Conservation (phyloP, 306 rosid species). For the Cucumis melo region DNA sequence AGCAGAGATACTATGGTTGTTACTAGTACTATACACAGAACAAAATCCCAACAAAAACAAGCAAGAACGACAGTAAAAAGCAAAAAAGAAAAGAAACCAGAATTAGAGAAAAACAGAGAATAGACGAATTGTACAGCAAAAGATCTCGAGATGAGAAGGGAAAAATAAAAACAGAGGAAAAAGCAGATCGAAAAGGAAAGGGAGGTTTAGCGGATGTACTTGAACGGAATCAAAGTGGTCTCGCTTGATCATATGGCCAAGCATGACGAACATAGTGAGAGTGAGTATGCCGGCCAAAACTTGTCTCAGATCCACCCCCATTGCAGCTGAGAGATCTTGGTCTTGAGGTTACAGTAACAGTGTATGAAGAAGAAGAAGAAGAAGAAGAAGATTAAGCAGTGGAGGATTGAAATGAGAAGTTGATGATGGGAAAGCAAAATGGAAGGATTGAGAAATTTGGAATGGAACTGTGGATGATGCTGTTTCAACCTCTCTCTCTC, state of each 20-base stretch:
- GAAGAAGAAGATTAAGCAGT: neutral
- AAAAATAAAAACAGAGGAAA: neutral
- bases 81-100: neutral
- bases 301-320: slow-evolving; percentile 97
- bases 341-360: too few relatives aligned
- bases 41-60: neutral
- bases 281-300: slow-evolving; percentile 86
- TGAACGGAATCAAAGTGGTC: slow-evolving; percentile 87
- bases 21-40: neutral
- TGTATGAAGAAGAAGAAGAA: slow-evolving; percentile 1
- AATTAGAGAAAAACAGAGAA: neutral
- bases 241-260: slow-evolving; percentile 92
- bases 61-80: neutral
- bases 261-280: slow-evolving; percentile 91
- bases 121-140: neutral
- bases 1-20: neutral
- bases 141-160: neutral
- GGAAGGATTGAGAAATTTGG: neutral
- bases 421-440: neutral
- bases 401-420: neutral
- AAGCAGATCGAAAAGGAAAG: neutral
- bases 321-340: slow-evolving; percentile 10
- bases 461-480: neutral
- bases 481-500: neutral
- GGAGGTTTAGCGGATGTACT: slow-evolving; percentile 20